Conservation (phyloP, 108 stramenopile genomes). For the Skeletonema tropicum region DNA sequence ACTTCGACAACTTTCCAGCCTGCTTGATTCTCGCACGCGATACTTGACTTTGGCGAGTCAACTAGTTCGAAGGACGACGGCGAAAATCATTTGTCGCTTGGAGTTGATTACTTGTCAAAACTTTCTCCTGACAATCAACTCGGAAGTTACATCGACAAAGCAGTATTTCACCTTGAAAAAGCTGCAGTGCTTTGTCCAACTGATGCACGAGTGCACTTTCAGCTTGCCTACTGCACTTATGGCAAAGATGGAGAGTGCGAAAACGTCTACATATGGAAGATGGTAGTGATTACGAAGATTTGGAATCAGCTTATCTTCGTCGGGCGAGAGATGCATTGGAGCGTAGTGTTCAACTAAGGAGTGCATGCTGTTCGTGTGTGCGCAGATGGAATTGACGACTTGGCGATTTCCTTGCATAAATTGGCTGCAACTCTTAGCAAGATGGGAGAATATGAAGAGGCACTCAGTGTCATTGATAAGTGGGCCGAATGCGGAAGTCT, state of each 20-base stretch:
- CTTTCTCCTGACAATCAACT: constrained; percentile 30
- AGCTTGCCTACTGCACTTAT: constrained; percentile 36
- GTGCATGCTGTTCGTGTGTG: constrained; percentile 35
- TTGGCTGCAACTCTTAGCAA: constrained; percentile 31
- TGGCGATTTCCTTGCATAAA: constrained; percentile 29
- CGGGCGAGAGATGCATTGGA: constrained; percentile 24
- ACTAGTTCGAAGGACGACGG: constrained; percentile 26
- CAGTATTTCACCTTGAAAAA: constrained; percentile 36
- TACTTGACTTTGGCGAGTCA: constrained; percentile 40
- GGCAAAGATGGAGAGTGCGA: background rate
- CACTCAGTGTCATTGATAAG: constrained; percentile 30
- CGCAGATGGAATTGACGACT: constrained; percentile 29
- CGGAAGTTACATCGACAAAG: constrained; percentile 38
- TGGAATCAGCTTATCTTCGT: constrained; percentile 4
- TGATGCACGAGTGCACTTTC: constrained; percentile 34
- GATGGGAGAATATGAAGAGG: constrained; percentile 38
- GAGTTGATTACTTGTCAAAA: constrained; percentile 33
- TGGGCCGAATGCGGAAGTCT: constrained; percentile 46
- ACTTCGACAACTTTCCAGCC: constrained; percentile 24
- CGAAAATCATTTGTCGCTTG: constrained; percentile 38
- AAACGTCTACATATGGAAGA: background rate
- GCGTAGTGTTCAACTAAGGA: constrained; percentile 30
- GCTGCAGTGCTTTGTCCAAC: constrained; percentile 34
- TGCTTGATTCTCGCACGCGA: constrained; percentile 18
- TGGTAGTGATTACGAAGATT: background rate